Evolutionary conservation across 495 filamentous ascomycete species (phyloP).

Genomic region (Xylaria acuta): DNA sequence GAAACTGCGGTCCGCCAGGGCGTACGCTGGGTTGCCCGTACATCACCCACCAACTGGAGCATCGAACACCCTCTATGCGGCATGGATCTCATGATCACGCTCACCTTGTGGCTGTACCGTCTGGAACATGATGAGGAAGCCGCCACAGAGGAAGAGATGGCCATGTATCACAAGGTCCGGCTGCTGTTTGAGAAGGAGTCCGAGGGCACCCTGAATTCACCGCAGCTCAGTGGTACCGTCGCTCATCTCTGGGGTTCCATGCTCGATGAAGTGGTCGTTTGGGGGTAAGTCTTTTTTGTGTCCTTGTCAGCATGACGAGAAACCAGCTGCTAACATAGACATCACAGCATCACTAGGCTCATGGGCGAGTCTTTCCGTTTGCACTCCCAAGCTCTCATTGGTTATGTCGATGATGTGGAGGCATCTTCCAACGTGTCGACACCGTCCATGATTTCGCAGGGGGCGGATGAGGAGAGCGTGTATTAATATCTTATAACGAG

Average conservation of each 20-base stretch:
- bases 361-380: conserved; percentile 99
- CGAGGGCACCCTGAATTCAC: conserved; percentile 73
- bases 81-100: conserved; percentile 97
- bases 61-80: conserved; percentile 97
- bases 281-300: conserved; percentile 68
- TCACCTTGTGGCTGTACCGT: conserved; percentile 97
- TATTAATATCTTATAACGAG: conserved; percentile 56
- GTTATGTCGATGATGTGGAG: conserved; percentile 83
- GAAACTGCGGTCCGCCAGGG: conserved; percentile 94
- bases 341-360: conserved; percentile 85
- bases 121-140: conserved; percentile 98
- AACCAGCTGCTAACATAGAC: conserved; percentile 52
- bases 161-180: conserved; percentile 95
- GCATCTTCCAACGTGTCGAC: conserved; percentile 64
- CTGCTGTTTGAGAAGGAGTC: conserved; percentile 89
- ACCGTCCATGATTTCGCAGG: conserved; percentile 67
- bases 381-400: conserved; percentile 89
- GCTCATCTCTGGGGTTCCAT: conserved; percentile 97
- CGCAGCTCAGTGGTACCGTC: conserved; percentile 88
- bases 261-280: conserved; percentile 98
- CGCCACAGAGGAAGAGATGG: conserved; percentile 86
- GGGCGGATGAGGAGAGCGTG: conserved; percentile 65
- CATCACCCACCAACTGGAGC: conserved; percentile 98
- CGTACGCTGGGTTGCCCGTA: conserved; percentile 97
- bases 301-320: conserved; percentile 18